Evolutionary conservation across 768 basidiomycete genomes (phyloP).

Genomic region (Filobasidium wieringae): DNA sequence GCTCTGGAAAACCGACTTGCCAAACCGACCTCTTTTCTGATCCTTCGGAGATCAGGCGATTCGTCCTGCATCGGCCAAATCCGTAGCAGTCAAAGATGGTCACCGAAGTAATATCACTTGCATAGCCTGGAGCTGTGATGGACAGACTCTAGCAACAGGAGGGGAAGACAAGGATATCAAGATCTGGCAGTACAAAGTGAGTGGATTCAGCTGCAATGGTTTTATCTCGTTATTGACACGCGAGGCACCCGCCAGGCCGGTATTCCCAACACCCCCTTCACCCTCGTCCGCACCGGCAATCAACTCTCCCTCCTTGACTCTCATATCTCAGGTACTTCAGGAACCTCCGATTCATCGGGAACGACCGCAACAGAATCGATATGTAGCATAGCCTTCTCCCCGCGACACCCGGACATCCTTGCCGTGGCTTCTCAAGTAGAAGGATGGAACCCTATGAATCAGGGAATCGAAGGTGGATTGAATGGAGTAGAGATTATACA

Average conservation of each 20-base stretch:
- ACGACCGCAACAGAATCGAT: constrained; percentile 4
- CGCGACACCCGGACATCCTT: constrained; percentile 7
- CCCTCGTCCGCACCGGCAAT: background rate
- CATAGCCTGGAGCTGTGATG: constrained; percentile 10
- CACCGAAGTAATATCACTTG: background rate
- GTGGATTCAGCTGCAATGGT: background rate
- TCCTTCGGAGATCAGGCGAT: no score
- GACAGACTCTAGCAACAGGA: constrained; percentile 1
- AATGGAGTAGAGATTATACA: background rate
- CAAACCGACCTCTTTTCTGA: no score
- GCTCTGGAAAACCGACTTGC: no score
- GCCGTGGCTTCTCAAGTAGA: constrained; percentile 3
- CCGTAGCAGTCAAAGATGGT: background rate
- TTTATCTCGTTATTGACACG: background rate
- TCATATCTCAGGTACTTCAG: no score
- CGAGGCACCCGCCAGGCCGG: background rate
- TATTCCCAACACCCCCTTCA: constrained; percentile 1
- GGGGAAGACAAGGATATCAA: constrained; percentile 11
- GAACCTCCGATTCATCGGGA: background rate
- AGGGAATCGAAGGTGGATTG: background rate
- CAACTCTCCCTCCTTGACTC: background rate
- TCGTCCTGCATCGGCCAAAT: background rate
- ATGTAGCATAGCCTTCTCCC: constrained; percentile 2
- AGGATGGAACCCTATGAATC: background rate
- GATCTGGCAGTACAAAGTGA: constrained; percentile 12